Percentiles rank a stretch among this genome's conserved stretches.
These are phyloP conservation scores for Sphaceloma murrayae DNA, from an alignment of 2,329 filamentous ascomycete species.

Conservation along the genomic window DNA sequence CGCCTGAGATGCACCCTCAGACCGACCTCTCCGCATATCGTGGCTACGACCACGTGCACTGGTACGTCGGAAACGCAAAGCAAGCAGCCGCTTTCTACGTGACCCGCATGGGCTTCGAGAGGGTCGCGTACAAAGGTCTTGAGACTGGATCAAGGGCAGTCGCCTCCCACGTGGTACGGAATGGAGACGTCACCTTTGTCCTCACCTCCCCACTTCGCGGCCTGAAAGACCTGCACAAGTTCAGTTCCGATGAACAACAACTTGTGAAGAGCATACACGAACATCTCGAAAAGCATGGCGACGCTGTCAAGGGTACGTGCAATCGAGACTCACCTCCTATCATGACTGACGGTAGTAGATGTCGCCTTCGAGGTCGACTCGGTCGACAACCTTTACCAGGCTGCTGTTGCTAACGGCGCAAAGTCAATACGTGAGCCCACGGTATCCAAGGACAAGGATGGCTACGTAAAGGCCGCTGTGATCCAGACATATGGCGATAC, in stretches of 20 bases:
- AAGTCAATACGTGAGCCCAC: constrained; percentile 53
- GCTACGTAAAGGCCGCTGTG: constrained; percentile 62
- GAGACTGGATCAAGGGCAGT: constrained; percentile 77
- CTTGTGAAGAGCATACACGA: constrained; percentile 66
- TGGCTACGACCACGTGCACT: constrained; percentile 87
- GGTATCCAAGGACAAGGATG: constrained; percentile 48
- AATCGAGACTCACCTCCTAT: neutral
- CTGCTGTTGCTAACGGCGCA: constrained; percentile 58
- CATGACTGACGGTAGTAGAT: constrained; percentile 42
- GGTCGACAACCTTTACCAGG: constrained; percentile 67
- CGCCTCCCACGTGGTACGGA: constrained; percentile 75
- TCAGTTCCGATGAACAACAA: constrained; percentile 47
- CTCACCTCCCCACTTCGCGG: constrained; percentile 68
- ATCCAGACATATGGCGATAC: constrained; percentile 93
- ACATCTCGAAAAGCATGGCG: constrained; percentile 79
- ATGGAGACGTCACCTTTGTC: constrained; percentile 68
- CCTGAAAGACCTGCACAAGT: constrained; percentile 22
- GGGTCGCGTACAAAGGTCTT: constrained; percentile 74
- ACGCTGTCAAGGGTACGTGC: constrained; percentile 62
- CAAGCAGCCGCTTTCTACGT: constrained; percentile 86
- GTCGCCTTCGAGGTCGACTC: constrained; percentile 92
- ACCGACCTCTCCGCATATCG: constrained; percentile 44
- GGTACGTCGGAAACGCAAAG: constrained; percentile 96
- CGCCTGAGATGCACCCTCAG: constrained; percentile 15
- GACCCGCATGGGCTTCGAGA: constrained; percentile 74